These are phyloP conservation scores for Suhomyces sp. DNA, from an alignment of 805 yeast genomes.

Conservation along the genomic window DNA sequence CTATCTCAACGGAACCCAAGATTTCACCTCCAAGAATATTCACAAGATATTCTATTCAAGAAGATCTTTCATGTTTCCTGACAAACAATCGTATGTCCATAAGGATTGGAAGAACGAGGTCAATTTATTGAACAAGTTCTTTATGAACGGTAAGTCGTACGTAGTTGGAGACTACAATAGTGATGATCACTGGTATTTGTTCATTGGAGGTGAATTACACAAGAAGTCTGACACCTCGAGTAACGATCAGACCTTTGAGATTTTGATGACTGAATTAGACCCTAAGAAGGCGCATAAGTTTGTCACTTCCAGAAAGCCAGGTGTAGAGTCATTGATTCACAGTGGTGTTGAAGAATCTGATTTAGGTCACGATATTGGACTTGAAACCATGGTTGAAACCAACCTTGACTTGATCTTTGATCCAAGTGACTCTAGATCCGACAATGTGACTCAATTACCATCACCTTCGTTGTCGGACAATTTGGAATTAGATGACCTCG, in stretches of 20 bases:
- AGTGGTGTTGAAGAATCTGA: constrained; percentile 56
- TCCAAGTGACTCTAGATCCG: constrained; percentile 5
- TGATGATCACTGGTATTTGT: constrained; percentile 89
- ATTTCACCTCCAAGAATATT: constrained; percentile 37
- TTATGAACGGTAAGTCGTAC: constrained; percentile 61
- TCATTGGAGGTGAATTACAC: constrained; percentile 51
- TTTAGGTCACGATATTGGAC: constrained; percentile 78
- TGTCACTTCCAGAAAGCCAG: constrained; percentile 50
- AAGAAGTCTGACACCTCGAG: constrained; percentile 6
- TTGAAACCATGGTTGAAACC: constrained; percentile 60
- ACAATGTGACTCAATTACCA: constrained; percentile 24
- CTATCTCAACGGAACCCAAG: constrained; percentile 24
- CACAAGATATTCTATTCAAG: constrained; percentile 84
- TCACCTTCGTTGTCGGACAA: constrained; percentile 33
- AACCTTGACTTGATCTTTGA: constrained; percentile 55
- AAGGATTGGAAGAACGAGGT: constrained; percentile 84
- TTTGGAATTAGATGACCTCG: constrained; percentile 20
- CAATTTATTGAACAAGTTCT: constrained; percentile 61
- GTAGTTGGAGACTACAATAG: constrained; percentile 74
- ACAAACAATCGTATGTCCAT: constrained; percentile 77
- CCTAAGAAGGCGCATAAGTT: constrained; percentile 58
- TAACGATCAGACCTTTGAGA: constrained; percentile 76
- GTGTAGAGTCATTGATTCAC: constrained; percentile 36
- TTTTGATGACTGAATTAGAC: constrained; percentile 84
- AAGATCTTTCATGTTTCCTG: constrained; percentile 90